Evolutionary conservation across 176 grass and related monocot species (phyloP).

Genomic region (Urochloa ruziziensis): DNA sequence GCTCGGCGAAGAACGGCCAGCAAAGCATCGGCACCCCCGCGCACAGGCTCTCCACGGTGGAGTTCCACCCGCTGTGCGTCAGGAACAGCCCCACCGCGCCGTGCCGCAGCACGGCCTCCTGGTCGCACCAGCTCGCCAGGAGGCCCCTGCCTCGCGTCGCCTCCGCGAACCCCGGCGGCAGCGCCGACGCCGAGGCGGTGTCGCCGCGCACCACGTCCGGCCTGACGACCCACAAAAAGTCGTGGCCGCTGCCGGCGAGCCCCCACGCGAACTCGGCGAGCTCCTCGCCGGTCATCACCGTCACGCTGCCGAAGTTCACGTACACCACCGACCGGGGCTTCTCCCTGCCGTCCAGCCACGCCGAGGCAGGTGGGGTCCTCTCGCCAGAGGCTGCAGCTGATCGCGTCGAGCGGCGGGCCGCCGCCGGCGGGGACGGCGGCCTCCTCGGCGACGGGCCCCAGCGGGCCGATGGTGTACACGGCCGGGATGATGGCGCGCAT

Average conservation of each 20-base stretch:
- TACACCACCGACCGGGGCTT: conserved; percentile 33
- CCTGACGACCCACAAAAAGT: conserved; percentile 68
- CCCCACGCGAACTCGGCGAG: conserved; percentile 83
- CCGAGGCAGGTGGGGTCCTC: background rate
- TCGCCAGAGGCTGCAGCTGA: conserved; percentile 12
- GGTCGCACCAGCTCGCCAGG: conserved; percentile 43
- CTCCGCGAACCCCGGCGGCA: conserved; percentile 41
- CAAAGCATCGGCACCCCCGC: conserved; percentile 45
- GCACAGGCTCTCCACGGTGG: conserved; percentile 44
- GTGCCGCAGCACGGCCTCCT: conserved; percentile 44
- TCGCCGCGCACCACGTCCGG: conserved; percentile 46
- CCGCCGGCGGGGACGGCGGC: background rate
- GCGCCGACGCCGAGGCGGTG: background rate
- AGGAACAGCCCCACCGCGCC: conserved; percentile 36
- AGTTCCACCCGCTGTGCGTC: conserved; percentile 76
- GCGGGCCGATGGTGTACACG: conserved; percentile 42
- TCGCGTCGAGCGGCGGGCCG: background rate
- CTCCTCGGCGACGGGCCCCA: background rate
- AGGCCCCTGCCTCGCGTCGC: conserved; percentile 21
- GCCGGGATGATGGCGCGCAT: conserved; percentile 37
- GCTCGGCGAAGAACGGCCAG: conserved; percentile 50
- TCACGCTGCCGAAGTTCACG: conserved; percentile 45
- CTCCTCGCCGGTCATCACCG: conserved; percentile 5
- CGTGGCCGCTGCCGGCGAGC: conserved; percentile 44
- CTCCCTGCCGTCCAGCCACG: conserved; percentile 38